Conservation (phyloP, 371 early-diverging fungal genomes). For the Mucor piriformis region DNA sequence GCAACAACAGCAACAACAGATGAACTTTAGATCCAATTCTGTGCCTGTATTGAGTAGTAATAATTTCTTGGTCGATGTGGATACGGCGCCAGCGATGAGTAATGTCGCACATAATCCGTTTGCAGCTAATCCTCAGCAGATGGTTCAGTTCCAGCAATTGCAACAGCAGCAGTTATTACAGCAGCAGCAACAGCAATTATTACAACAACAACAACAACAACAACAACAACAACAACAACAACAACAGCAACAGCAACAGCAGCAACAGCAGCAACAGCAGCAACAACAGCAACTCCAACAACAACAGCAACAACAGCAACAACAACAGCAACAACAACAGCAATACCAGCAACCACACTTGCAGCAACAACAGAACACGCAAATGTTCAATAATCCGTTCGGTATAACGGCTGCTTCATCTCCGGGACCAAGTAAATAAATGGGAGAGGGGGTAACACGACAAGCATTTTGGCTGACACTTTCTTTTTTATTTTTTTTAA, state of each 20-base stretch:
- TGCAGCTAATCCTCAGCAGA: conserved; percentile 1
- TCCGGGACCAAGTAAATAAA: too few relatives aligned
- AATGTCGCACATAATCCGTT: not conserved
- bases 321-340: conserved; percentile 17
- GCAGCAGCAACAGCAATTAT: conserved; percentile 14
- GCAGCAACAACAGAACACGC: conserved; percentile 3
- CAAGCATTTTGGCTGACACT: not conserved
- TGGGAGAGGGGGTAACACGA: conserved; percentile 2
- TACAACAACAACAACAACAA: too few relatives aligned
- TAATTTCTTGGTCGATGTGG: conserved; percentile 8
- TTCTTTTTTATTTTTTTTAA: not conserved
- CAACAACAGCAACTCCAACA: conserved; percentile 21
- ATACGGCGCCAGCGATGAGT: not conserved
- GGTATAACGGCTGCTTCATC: not conserved
- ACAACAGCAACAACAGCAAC: conserved; percentile 12
- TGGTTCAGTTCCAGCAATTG: conserved; percentile 1
- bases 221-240: conserved; percentile 28
- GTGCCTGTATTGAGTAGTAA: conserved; percentile 5
- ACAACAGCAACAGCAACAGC: conserved; percentile 23
- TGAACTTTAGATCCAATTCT: conserved; percentile 18
- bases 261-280: conserved; percentile 11
- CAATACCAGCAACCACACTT: conserved; percentile 7
- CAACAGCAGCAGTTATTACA: conserved; percentile 1
- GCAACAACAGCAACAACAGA: not conserved
- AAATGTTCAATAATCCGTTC: conserved; percentile 8